phyloP scores from a whole-genome alignment of 805 yeast species.

The Ogataea paraovalis region DNA sequence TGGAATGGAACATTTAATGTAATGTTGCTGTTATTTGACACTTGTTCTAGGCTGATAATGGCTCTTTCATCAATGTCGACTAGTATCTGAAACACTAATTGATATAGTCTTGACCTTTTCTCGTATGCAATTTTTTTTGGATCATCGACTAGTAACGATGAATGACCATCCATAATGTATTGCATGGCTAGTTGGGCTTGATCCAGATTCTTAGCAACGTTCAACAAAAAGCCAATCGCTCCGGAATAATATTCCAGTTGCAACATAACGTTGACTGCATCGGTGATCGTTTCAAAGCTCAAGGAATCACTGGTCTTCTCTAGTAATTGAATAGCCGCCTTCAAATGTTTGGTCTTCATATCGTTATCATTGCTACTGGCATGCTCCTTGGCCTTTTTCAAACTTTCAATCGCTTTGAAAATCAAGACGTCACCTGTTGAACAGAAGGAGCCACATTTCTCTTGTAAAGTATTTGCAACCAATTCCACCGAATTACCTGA shows the following conservation, averaged over 20 bases:
- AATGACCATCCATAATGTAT: conserved; percentile 40
- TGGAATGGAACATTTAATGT: conserved; percentile 13
- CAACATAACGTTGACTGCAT: conserved; percentile 73
- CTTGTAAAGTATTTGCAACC: conserved; percentile 83
- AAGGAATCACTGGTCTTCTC: conserved; percentile 77
- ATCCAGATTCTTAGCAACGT: conserved; percentile 68
- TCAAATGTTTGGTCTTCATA: conserved; percentile 56
- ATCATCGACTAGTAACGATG: conserved; percentile 36
- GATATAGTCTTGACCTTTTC: conserved; percentile 58
- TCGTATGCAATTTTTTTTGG: conserved; percentile 47
- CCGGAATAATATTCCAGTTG: conserved; percentile 77
- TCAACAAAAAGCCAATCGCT: conserved; percentile 77
- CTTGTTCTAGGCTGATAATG: conserved; percentile 36
- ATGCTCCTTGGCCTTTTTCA: conserved; percentile 78
- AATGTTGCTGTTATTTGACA: conserved; percentile 13
- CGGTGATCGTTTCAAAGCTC: conserved; percentile 73
- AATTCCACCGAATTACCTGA: conserved; percentile 92
- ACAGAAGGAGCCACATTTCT: conserved; percentile 91
- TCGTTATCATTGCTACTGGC: conserved; percentile 72
- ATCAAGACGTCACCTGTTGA: conserved; percentile 90
- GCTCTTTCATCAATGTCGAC: conserved; percentile 67
- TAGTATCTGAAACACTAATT: conserved; percentile 70
- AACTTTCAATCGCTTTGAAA: conserved; percentile 88
- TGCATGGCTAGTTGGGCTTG: conserved; percentile 55
- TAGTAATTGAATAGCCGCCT: conserved; percentile 70